phyloP scores from a whole-genome alignment of 345 rosid species.

The Citrus trifoliata region DNA sequence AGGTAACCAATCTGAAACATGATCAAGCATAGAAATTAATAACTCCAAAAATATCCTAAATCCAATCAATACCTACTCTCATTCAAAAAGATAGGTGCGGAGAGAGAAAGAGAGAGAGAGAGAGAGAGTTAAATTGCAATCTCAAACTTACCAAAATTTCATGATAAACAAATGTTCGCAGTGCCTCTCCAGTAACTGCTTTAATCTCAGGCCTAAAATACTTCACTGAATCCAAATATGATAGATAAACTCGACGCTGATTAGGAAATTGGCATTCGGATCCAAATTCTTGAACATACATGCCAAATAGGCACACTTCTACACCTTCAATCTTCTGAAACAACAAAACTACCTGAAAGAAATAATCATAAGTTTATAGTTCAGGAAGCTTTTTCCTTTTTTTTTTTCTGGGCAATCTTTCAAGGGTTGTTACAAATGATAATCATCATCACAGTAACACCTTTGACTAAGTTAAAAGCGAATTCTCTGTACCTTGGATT shows the following conservation, averaged over 20 bases:
- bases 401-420: background rate
- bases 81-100: background rate
- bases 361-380: slow-evolving; percentile 10
- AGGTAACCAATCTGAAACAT: slow-evolving; percentile 90
- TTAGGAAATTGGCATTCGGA: slow-evolving; percentile 89
- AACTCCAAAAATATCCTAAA: slow-evolving; percentile 4
- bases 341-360: slow-evolving; percentile 78
- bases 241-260: slow-evolving; percentile 97
- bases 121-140: background rate
- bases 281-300: slow-evolving; percentile 99
- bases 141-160: slow-evolving; percentile 74
- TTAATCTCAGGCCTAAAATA: slow-evolving; percentile 94
- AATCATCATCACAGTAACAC: slow-evolving; percentile 8
- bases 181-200: slow-evolving; percentile 92
- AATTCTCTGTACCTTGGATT: slow-evolving; percentile 71
- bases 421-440: background rate
- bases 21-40: slow-evolving; percentile 9
- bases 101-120: too few relatives aligned
- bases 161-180: slow-evolving; percentile 95
- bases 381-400: background rate
- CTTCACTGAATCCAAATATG: slow-evolving; percentile 97
- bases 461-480: background rate
- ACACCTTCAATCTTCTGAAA: slow-evolving; percentile 99
- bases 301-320: slow-evolving; percentile 96
- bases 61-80: background rate